A percentile compares a stretch with the other conserved stretches of the same genome.
phyloP scores from a whole-genome alignment of 345 rosid species.

The Populus pruinosa region DNA sequence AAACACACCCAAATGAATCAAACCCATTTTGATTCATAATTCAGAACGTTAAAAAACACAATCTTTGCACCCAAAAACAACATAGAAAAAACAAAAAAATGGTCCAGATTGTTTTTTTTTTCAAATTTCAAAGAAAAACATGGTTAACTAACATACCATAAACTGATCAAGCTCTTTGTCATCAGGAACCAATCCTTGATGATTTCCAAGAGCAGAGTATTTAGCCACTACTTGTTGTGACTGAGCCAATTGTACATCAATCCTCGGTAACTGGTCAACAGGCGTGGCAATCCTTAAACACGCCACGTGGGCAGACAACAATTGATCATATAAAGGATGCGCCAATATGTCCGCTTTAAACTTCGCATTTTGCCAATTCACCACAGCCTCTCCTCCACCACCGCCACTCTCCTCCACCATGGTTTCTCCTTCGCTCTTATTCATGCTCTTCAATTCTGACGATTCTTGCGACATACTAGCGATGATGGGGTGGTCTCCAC shows the following conservation, averaged over 20 bases:
- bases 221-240: conserved; percentile 87
- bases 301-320: conserved; percentile 85
- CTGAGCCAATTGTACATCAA: conserved; percentile 94
- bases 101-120: background rate
- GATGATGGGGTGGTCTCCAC: conserved; percentile 38
- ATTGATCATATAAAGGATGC: conserved; percentile 90
- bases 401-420: conserved; percentile 34
- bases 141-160: conserved; percentile 54
- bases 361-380: conserved; percentile 88
- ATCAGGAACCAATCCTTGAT: conserved; percentile 60
- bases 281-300: conserved; percentile 92
- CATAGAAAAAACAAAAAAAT: too few relatives aligned
- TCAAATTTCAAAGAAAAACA: background rate
- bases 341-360: conserved; percentile 78
- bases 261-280: conserved; percentile 90
- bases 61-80: background rate
- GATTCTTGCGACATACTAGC: conserved; percentile 42
- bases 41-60: background rate
- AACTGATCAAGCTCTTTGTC: conserved; percentile 97
- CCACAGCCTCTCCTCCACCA: conserved; percentile 41
- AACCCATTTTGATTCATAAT: background rate
- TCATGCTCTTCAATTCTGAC: conserved; percentile 34
- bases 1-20: background rate
- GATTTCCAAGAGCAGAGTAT: conserved; percentile 66
- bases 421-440: conserved; percentile 39